Evolutionary conservation across 1,284 basidiomycete genomes (phyloP).

Genomic region (Ceratobasidium sp.): DNA sequence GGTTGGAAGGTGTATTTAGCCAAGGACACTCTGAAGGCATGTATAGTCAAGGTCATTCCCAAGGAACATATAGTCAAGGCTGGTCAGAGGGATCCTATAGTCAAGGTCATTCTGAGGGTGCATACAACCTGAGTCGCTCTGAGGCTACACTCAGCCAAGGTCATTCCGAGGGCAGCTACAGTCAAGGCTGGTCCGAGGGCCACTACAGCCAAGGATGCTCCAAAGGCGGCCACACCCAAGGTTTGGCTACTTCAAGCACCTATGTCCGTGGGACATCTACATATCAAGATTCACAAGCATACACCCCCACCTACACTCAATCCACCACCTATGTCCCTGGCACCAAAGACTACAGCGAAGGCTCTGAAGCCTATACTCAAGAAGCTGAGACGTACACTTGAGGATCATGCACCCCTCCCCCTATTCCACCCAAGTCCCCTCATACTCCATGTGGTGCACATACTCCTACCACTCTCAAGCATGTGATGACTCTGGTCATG

Average conservation of each 20-base stretch:
- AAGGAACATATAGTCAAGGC: neutral
- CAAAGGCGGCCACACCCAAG: neutral
- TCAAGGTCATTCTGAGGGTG: constrained; percentile 1
- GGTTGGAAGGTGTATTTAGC: too few relatives aligned
- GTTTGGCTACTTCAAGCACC: neutral
- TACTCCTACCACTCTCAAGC: constrained; percentile 2
- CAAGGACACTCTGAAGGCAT: neutral
- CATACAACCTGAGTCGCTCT: neutral
- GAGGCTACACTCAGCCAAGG: neutral
- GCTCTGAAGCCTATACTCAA: constrained; percentile 21
- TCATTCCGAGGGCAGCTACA: neutral
- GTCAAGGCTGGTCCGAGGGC: constrained; percentile 2
- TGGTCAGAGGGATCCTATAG: neutral
- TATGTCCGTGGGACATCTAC: constrained; percentile 17
- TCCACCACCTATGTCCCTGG: constrained; percentile 20
- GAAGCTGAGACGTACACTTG: constrained; percentile 26
- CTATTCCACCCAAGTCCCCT: constrained; percentile 39
- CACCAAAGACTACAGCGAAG: constrained; percentile 15
- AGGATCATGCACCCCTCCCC: constrained; percentile 26
- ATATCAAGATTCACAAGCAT: constrained; percentile 24
- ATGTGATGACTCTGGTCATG: neutral
- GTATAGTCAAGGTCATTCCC: neutral
- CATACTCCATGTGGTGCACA: constrained; percentile 21
- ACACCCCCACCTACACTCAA: constrained; percentile 23
- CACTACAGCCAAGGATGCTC: neutral